A percentile compares a stretch with the other conserved stretches of the same genome.
Evolutionary conservation across 169 alveolate species (phyloP).

Genomic region (Plasmodium coatneyi): DNA sequence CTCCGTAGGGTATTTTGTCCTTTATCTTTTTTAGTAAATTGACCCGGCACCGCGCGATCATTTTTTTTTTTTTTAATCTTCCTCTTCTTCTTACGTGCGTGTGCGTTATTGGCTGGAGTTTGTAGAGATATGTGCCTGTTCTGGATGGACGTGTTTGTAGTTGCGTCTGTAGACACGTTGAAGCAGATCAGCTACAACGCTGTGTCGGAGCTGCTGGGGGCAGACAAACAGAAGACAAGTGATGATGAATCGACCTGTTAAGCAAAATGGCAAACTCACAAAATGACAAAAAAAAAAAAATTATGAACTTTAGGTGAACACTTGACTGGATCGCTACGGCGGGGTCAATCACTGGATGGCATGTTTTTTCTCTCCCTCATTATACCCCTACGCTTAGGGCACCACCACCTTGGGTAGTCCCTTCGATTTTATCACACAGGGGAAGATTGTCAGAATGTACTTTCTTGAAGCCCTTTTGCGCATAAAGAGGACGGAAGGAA

Average conservation of each 20-base stretch:
- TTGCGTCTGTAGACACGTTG: not conserved
- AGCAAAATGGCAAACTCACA: not conserved
- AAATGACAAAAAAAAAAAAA: not conserved
- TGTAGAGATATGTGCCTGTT: not conserved
- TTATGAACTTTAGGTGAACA: not conserved
- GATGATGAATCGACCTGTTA: not conserved
- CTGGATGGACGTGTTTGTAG: not conserved
- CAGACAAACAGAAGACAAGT: not conserved
- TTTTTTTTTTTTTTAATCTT: constrained; percentile 2
- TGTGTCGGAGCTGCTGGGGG: not conserved
- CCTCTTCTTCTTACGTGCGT: not conserved
- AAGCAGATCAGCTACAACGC: not conserved
- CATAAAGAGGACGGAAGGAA: not conserved
- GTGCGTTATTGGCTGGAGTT: not conserved
- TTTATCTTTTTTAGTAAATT: constrained; percentile 26
- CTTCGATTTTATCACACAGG: not conserved
- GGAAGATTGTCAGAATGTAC: not conserved
- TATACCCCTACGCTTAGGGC: not conserved
- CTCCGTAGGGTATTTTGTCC: constrained; percentile 72
- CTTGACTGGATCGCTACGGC: not conserved
- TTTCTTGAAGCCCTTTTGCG: not conserved
- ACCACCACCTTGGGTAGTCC: not conserved
- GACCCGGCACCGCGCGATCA: constrained; percentile 23
- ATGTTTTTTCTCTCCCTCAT: not conserved
- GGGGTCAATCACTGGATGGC: not conserved